These are phyloP conservation scores for Ambrosia trifida DNA, from an alignment of 129 eudicot species.

Conservation along the genomic window DNA sequence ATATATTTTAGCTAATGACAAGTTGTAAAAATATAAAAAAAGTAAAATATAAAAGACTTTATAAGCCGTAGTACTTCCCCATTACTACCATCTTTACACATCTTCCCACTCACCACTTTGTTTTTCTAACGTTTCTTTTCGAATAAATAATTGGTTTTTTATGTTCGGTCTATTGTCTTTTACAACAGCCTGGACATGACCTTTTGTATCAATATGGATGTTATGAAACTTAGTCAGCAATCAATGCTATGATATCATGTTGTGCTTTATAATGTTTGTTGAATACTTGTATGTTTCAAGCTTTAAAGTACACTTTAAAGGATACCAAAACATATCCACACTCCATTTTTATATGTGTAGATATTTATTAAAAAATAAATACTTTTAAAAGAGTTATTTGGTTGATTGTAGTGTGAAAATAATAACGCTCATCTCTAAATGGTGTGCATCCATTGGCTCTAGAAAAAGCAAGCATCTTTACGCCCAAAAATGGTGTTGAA, in stretches of 20 bases:
- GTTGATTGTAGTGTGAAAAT: no score
- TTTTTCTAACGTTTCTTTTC: neutral
- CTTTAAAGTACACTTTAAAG: neutral
- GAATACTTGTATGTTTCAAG: neutral
- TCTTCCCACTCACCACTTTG: constrained; percentile 13
- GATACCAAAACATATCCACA: neutral
- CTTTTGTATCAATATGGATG: constrained; percentile 13
- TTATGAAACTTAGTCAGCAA: constrained; percentile 24
- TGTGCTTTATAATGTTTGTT: constrained; percentile 6
- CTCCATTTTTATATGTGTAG: neutral
- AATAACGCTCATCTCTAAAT: no score
- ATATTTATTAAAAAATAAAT: neutral
- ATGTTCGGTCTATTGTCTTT: constrained; percentile 5
- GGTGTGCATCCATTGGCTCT: no score
- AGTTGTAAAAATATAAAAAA: neutral
- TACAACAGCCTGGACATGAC: constrained; percentile 12
- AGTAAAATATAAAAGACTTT: constrained; percentile 12
- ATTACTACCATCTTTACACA: constrained; percentile 27
- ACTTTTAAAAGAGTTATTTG: no score
- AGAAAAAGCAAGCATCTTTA: no score
- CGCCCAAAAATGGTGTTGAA: no score
- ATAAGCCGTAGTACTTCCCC: constrained; percentile 20
- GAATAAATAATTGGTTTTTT: neutral
- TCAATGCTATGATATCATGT: constrained; percentile 9
- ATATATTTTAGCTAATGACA: constrained; percentile 6